phyloP scores from a whole-genome alignment of 495 filamentous ascomycete species.

The Aspergillus biplanus region DNA sequence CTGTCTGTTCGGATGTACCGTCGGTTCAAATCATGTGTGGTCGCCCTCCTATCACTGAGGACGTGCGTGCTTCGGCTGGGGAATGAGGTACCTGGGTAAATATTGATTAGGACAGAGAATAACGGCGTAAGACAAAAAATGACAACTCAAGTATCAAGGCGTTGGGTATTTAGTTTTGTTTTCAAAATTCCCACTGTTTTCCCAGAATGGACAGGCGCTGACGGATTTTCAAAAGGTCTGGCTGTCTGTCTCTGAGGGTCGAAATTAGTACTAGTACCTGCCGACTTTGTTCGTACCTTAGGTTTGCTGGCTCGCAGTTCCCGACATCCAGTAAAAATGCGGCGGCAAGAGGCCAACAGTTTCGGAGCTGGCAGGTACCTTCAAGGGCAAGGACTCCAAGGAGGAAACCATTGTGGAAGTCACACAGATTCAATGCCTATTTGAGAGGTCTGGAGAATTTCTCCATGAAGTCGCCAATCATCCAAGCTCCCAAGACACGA shows the following conservation, averaged over 20 bases:
- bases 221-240: neutral
- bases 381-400: neutral
- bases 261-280: neutral
- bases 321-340: neutral
- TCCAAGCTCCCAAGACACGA: neutral
- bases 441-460: slow-evolving; percentile 6
- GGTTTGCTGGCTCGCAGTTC: neutral
- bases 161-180: neutral
- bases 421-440: neutral
- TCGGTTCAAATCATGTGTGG: neutral
- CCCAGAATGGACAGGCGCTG: neutral
- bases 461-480: slow-evolving; percentile 10
- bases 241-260: neutral
- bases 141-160: neutral
- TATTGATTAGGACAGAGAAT: neutral
- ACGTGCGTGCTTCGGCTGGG: neutral
- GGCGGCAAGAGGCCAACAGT: neutral
- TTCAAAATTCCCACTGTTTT: neutral
- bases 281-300: neutral
- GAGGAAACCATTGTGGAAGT: neutral
- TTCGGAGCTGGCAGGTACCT: neutral
- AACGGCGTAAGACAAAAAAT: neutral
- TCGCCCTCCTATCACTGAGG: neutral
- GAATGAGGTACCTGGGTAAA: neutral
- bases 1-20: slow-evolving; percentile 8